Evolutionary conservation across 2,329 filamentous ascomycete genomes (phyloP).

Genomic region (Nectriaceae sp.): DNA sequence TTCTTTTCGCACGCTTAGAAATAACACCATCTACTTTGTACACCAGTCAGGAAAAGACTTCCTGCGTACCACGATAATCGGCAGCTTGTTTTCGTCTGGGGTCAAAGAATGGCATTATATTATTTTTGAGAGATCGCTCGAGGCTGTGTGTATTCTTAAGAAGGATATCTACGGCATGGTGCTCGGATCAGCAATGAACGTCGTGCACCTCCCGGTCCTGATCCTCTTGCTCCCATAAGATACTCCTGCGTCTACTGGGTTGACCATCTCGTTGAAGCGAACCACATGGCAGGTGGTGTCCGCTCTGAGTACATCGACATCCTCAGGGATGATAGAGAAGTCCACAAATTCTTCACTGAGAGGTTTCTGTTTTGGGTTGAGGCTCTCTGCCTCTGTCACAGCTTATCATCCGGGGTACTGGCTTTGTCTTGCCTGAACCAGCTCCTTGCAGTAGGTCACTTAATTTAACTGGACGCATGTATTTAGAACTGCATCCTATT

Average conservation of each 20-base stretch:
- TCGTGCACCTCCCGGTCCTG: slow-evolving; percentile 7
- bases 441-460: too few species aligned
- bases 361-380: not conserved
- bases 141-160: slow-evolving; percentile 26
- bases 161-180: slow-evolving; percentile 38
- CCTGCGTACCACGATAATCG: slow-evolving; percentile 19
- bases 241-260: slow-evolving; percentile 28
- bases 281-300: not conserved
- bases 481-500: too few species aligned
- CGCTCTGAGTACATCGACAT: not conserved
- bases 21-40: not conserved
- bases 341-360: not conserved
- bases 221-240: slow-evolving; percentile 10
- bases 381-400: not conserved
- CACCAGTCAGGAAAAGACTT: not conserved
- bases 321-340: not conserved
- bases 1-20: not conserved
- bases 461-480: too few species aligned
- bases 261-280: slow-evolving; percentile 13
- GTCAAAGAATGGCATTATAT: slow-evolving; percentile 24
- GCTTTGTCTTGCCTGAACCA: not conserved
- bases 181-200: slow-evolving; percentile 9
- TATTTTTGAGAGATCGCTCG: slow-evolving; percentile 38
- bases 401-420: not conserved
- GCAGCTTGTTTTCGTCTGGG: slow-evolving; percentile 32